Evolutionary conservation across 768 basidiomycete species (phyloP).

Genomic region (Mycena pura): DNA sequence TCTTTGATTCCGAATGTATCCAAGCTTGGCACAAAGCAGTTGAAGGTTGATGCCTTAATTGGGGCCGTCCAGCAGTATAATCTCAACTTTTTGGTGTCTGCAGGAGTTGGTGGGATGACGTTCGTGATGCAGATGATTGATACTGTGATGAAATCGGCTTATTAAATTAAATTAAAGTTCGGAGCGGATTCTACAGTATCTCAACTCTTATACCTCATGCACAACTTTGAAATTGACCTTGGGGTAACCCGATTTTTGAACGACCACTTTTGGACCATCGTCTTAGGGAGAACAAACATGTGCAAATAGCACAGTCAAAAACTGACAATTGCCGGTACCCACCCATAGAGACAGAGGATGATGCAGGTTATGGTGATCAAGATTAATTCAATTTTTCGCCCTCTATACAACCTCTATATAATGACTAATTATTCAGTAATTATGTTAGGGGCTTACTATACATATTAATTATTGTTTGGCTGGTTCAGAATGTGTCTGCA

Average conservation of each 20-base stretch:
- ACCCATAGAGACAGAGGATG: no score
- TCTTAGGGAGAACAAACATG: not conserved
- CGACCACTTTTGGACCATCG: not conserved
- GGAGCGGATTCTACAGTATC: no score
- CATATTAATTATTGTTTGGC: no score
- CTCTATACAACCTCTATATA: no score
- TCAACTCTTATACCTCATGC: no score
- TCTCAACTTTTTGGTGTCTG: not conserved
- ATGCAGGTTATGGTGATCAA: no score
- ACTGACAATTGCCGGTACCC: not conserved
- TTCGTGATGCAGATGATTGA: not conserved
- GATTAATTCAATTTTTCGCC: no score
- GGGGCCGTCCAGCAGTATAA: not conserved
- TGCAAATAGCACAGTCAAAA: not conserved
- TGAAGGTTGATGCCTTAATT: not conserved
- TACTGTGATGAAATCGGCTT: not conserved
- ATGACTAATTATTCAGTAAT: no score
- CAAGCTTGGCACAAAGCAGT: not conserved
- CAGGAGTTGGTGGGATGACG: not conserved
- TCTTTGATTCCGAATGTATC: not conserved
- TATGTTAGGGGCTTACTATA: no score
- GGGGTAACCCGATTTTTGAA: not conserved
- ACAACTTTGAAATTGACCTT: no score
- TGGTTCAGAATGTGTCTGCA: no score
- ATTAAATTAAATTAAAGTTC: no score